These are phyloP conservation scores for Claviceps pusilla DNA, from an alignment of 2,329 filamentous ascomycete genomes.

Conservation along the genomic window DNA sequence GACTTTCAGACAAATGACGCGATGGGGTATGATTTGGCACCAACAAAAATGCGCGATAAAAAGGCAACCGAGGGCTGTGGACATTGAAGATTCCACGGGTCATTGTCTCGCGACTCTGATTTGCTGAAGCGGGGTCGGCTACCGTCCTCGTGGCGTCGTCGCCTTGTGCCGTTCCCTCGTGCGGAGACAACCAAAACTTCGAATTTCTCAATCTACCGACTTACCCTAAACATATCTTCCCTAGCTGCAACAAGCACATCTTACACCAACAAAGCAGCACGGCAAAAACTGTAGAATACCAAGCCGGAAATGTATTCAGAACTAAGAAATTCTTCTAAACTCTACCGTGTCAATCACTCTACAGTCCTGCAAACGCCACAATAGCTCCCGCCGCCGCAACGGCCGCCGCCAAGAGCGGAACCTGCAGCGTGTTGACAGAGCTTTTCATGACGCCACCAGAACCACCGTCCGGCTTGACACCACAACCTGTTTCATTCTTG, in stretches of 20 bases:
- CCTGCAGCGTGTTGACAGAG: background rate
- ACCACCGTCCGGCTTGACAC: background rate
- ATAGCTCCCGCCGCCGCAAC: background rate
- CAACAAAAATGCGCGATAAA: background rate
- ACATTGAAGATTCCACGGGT: background rate
- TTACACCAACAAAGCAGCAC: background rate
- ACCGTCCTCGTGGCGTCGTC: background rate
- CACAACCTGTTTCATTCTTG: background rate
- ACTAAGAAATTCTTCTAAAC: background rate
- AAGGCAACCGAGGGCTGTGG: background rate
- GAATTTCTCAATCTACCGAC: background rate
- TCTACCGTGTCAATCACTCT: background rate
- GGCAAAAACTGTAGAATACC: background rate
- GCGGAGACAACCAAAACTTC: too few relatives aligned
- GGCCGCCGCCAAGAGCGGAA: background rate
- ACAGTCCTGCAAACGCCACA: background rate
- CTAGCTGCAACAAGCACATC: too few relatives aligned
- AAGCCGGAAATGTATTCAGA: background rate
- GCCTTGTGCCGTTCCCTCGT: background rate
- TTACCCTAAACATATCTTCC: background rate
- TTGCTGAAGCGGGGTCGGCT: background rate
- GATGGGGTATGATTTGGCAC: background rate
- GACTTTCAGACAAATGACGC: background rate
- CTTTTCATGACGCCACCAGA: background rate
- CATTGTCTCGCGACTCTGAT: background rate